phyloP scores from a whole-genome alignment of 768 basidiomycete genomes.

The Boletus sp. region DNA sequence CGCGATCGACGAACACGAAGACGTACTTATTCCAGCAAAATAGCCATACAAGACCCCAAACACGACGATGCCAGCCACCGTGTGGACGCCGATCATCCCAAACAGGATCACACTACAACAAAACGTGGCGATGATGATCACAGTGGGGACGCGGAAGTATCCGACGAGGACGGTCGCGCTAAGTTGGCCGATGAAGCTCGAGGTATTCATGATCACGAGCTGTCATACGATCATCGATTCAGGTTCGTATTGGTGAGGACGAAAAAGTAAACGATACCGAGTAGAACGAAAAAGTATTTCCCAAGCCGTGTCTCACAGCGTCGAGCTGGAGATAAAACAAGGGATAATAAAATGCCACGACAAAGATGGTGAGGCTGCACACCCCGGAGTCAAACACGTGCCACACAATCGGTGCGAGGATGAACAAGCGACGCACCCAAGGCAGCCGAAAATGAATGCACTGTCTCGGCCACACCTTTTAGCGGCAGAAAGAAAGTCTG shows the following conservation, averaged over 20 bases:
- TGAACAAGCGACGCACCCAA: neutral
- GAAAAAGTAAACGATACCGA: constrained; percentile 37
- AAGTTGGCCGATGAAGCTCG: constrained; percentile 53
- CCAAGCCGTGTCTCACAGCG: constrained; percentile 46
- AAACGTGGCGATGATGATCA: constrained; percentile 35
- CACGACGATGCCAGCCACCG: constrained; percentile 38
- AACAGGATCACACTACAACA: constrained; percentile 43
- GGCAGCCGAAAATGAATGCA: constrained; percentile 27
- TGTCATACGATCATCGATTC: constrained; percentile 17
- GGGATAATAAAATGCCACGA: constrained; percentile 50
- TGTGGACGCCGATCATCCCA: constrained; percentile 44
- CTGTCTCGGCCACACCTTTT: constrained; percentile 24
- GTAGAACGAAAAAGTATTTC: constrained; percentile 54
- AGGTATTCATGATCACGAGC: constrained; percentile 57
- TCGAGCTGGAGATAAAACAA: constrained; percentile 62
- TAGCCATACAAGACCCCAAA: constrained; percentile 51
- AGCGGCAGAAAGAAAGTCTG: constrained; percentile 17
- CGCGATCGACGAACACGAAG: neutral
- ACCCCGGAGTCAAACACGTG: neutral
- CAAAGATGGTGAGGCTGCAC: constrained; percentile 30
- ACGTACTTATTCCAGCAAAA: constrained; percentile 47
- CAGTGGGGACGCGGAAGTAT: constrained; percentile 42
- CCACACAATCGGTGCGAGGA: neutral
- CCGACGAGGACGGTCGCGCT: constrained; percentile 46
- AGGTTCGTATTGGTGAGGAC: neutral